Evolutionary conservation across 495 filamentous ascomycete genomes (phyloP).

Genomic region (Lindgomyces ingoldianus): DNA sequence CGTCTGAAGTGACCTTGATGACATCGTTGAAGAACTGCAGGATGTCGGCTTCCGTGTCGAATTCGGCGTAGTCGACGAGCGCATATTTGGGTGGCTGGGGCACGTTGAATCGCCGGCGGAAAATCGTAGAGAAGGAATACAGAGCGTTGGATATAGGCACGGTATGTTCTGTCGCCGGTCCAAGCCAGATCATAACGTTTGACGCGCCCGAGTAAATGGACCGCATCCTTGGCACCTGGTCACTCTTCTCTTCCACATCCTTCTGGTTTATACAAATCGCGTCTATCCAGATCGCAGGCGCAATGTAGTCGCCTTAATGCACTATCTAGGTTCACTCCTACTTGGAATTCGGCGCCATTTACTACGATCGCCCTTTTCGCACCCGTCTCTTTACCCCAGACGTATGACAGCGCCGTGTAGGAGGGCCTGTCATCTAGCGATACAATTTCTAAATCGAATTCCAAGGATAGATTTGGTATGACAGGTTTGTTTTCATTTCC

Average conservation of each 20-base stretch:
- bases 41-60: no score
- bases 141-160: background rate
- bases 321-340: background rate
- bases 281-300: background rate
- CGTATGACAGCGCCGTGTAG: background rate
- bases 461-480: background rate
- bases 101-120: no score
- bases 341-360: background rate
- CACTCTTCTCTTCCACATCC: background rate
- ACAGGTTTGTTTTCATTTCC: no score
- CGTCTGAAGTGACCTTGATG: no score
- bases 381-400: background rate
- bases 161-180: background rate
- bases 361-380: background rate
- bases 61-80: no score
- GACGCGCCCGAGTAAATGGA: background rate
- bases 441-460: background rate
- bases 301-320: background rate
- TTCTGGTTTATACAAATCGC: background rate
- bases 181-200: background rate
- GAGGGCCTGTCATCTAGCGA: slow-evolving; percentile 1
- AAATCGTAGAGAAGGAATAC: background rate
- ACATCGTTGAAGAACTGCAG: no score
- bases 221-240: background rate
- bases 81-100: no score